A percentile compares a stretch with the other conserved stretches of the same genome.
Evolutionary conservation across 495 filamentous ascomycete genomes (phyloP).

Genomic region (Penicillium diatomitis): DNA sequence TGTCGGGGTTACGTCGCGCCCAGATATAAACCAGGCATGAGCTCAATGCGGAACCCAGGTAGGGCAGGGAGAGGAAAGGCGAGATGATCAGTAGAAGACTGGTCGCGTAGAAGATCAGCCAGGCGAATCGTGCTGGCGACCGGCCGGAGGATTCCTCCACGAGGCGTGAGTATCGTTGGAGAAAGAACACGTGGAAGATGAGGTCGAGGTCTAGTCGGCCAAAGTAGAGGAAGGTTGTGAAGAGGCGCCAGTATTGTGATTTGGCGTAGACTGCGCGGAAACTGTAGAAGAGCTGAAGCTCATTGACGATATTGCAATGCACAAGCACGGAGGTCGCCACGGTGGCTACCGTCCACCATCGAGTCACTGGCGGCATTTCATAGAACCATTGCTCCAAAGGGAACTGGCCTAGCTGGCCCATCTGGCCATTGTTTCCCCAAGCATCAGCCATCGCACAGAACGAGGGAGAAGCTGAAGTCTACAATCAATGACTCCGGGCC

Average conservation of each 20-base stretch:
- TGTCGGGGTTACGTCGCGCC: slow-evolving; percentile 89
- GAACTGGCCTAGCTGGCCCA: slow-evolving; percentile 45
- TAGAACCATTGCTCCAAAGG: slow-evolving; percentile 95
- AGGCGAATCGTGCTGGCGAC: slow-evolving; percentile 87
- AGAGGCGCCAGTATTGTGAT: slow-evolving; percentile 91
- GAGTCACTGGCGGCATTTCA: slow-evolving; percentile 91
- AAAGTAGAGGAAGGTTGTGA: slow-evolving; percentile 96
- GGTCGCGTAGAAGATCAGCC: slow-evolving; percentile 81
- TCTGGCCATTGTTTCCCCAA: slow-evolving; percentile 43
- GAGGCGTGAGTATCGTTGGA: slow-evolving; percentile 90
- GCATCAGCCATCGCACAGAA: slow-evolving; percentile 29
- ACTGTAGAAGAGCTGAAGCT: slow-evolving; percentile 95
- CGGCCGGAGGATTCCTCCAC: slow-evolving; percentile 88
- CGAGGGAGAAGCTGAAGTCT: not conserved
- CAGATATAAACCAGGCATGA: slow-evolving; percentile 96
- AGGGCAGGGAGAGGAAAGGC: slow-evolving; percentile 75
- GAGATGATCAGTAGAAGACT: slow-evolving; percentile 68
- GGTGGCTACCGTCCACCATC: slow-evolving; percentile 93
- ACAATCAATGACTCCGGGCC: not conserved
- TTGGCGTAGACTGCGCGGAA: slow-evolving; percentile 84
- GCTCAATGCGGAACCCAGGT: slow-evolving; percentile 82
- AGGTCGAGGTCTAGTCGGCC: slow-evolving; percentile 90
- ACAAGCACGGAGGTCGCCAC: slow-evolving; percentile 82
- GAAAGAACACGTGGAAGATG: slow-evolving; percentile 97
- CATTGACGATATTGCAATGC: slow-evolving; percentile 82